phyloP scores from a whole-genome alignment of 768 basidiomycete species.

The Neoboletus brunneissimus region DNA sequence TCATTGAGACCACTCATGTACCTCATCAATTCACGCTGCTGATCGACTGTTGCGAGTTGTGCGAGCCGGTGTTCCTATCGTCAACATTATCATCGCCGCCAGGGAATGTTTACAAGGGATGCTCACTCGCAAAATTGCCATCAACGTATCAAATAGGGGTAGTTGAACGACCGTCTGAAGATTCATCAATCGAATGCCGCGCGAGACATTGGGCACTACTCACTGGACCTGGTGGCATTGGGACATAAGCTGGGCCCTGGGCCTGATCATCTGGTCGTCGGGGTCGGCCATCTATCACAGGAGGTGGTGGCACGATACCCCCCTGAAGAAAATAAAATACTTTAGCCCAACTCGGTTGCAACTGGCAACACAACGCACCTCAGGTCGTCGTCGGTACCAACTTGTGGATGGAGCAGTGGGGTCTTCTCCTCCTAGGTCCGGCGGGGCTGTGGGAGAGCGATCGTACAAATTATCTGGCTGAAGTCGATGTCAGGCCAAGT shows the following conservation, averaged over 20 bases:
- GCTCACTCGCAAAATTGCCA: conserved; percentile 64
- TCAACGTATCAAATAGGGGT: conserved; percentile 66
- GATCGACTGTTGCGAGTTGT: conserved; percentile 71
- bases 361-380: conserved; percentile 13
- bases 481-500: conserved; percentile 4
- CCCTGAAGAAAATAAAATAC: conserved; percentile 15
- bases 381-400: conserved; percentile 24
- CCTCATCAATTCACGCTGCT: conserved; percentile 76
- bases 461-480: conserved; percentile 24
- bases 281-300: conserved; percentile 15
- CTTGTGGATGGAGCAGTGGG: conserved; percentile 15
- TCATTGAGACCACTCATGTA: conserved; percentile 75
- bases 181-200: conserved; percentile 4
- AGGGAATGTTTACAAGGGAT: conserved; percentile 1
- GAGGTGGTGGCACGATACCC: conserved; percentile 28
- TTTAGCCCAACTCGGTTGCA: neutral
- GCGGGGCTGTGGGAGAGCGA: conserved; percentile 28
- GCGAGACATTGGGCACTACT: conserved; percentile 22
- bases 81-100: conserved; percentile 6
- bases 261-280: conserved; percentile 23
- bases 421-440: conserved; percentile 14
- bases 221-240: conserved; percentile 55
- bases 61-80: conserved; percentile 71
- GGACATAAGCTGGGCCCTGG: conserved; percentile 35
- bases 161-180: conserved; percentile 57